These are phyloP conservation scores for Teunomyces pallodes DNA, from an alignment of 805 yeast genomes.

Conservation along the genomic window DNA sequence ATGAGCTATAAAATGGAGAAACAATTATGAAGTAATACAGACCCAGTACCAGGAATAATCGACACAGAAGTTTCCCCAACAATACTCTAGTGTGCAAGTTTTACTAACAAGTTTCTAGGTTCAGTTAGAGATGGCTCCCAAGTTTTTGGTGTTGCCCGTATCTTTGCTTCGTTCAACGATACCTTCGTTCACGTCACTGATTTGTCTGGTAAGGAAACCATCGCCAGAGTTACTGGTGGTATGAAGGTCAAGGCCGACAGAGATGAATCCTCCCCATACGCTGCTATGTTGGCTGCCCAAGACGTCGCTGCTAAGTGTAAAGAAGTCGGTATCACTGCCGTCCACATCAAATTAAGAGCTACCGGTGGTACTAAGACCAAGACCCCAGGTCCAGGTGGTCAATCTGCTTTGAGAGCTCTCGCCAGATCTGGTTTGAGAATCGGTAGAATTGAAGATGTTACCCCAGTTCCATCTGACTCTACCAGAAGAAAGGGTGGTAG, in stretches of 20 bases:
- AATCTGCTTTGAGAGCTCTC: conserved; percentile 97
- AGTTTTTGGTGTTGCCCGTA: conserved; percentile 99
- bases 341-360: conserved; percentile 99
- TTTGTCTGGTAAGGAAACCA: conserved; percentile 99
- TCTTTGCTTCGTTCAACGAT: conserved; percentile 99
- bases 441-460: conserved; percentile 99
- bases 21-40: background rate
- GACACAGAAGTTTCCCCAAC: background rate
- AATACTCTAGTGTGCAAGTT: background rate
- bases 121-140: conserved; percentile 89
- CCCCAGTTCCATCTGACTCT: conserved; percentile 99
- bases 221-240: conserved; percentile 99
- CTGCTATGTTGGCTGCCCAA: conserved; percentile 99
- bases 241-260: conserved; percentile 99
- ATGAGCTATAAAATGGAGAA: background rate
- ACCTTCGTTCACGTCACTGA: conserved; percentile 99
- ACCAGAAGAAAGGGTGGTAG: conserved; percentile 99
- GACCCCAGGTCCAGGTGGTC: conserved; percentile 99
- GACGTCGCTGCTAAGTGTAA: conserved; percentile 98
- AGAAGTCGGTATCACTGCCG: conserved; percentile 99
- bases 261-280: conserved; percentile 99
- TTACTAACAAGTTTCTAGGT: conserved; percentile 9
- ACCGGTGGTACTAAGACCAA: conserved; percentile 99
- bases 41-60: background rate
- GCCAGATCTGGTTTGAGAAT: conserved; percentile 99